phyloP scores from a whole-genome alignment of 208 protist genomes.

The Endotrypanum monterogeii region DNA sequence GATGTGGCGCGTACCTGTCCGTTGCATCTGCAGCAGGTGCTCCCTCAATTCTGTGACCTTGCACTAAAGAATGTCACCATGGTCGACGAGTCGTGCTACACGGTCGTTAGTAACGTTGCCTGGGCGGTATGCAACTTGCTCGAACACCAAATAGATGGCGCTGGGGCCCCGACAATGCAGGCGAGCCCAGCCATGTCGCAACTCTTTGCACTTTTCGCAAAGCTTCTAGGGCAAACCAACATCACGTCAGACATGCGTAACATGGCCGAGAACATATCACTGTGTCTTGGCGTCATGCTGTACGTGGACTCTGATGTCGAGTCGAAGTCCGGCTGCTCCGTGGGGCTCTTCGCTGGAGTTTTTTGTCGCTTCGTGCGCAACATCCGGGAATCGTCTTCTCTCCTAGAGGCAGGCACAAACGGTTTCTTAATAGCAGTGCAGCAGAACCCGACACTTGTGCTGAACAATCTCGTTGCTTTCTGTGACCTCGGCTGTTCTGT shows the following conservation, averaged over 20 bases:
- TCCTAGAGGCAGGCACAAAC: constrained; percentile 50
- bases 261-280: constrained; percentile 83
- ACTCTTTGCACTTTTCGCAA: constrained; percentile 57
- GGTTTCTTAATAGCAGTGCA: constrained; percentile 66
- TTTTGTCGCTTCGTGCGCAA: constrained; percentile 83
- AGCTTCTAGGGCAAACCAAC: constrained; percentile 30
- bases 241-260: constrained; percentile 78
- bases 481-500: constrained; percentile 69
- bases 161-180: constrained; percentile 53
- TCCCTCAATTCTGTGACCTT: constrained; percentile 48
- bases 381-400: constrained; percentile 56
- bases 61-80: constrained; percentile 49
- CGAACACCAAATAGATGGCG: constrained; percentile 67
- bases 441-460: constrained; percentile 26
- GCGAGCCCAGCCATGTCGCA: constrained; percentile 35
- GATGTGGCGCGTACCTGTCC: constrained; percentile 66
- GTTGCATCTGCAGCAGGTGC: constrained; percentile 44
- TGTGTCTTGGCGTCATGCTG: constrained; percentile 77
- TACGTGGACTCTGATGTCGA: constrained; percentile 58
- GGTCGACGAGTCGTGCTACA: constrained; percentile 49
- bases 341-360: constrained; percentile 45
- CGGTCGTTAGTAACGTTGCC: constrained; percentile 76
- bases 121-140: constrained; percentile 82
- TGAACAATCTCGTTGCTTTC: constrained; percentile 50
- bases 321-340: constrained; percentile 38